Conservation (phyloP, 208 protist genomes). For the Plasmodiophora brassicae region DNA sequence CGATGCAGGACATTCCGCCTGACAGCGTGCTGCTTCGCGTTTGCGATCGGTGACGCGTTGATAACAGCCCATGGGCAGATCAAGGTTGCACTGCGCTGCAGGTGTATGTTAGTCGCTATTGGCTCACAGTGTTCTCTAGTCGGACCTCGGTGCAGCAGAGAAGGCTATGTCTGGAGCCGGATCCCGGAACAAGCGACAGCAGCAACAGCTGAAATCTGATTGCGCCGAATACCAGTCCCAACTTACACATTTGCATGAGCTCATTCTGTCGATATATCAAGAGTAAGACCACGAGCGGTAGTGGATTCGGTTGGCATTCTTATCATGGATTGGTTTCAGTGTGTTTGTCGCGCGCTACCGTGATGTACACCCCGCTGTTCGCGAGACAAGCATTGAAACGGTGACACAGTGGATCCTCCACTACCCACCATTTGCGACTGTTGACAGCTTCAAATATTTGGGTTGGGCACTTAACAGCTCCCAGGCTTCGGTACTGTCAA, state of each 20-base stretch:
- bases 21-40: not conserved
- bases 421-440: not conserved
- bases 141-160: not conserved
- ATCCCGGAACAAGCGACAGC: not conserved
- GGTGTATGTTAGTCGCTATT: not conserved
- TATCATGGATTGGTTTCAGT: not conserved
- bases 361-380: not conserved
- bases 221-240: not conserved
- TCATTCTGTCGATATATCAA: not conserved
- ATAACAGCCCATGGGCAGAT: not conserved
- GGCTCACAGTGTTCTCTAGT: too few species aligned
- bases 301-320: not conserved
- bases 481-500: not conserved
- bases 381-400: not conserved
- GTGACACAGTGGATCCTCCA: not conserved
- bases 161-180: too few species aligned
- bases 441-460: slow-evolving; percentile 14
- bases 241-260: not conserved
- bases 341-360: not conserved
- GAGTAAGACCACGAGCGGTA: too few species aligned
- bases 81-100: not conserved
- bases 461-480: slow-evolving; percentile 22
- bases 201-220: not conserved
- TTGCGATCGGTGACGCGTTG: not conserved
- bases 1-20: not conserved